A percentile compares a stretch with the other conserved stretches of the same genome.
Conservation (phyloP, 2,329 filamentous ascomycete genomes). For the Geosmithia flava region DNA sequence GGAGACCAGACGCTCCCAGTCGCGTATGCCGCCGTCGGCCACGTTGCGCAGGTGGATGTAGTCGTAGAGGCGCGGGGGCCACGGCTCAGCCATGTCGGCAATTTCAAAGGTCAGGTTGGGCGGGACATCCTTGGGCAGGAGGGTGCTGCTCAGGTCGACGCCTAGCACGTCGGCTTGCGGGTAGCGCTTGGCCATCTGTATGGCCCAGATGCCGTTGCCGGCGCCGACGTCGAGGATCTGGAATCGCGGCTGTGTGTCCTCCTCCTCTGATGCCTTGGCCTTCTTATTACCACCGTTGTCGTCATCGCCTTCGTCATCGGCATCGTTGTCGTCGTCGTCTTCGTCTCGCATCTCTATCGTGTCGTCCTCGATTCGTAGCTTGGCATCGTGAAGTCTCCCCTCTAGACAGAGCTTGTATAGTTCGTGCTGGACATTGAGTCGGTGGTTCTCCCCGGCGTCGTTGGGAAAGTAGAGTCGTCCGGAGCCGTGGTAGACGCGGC, state of each 20-base stretch:
- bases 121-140: conserved; percentile 32
- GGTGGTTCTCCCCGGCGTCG: conserved; percentile 18
- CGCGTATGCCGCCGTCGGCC: conserved; percentile 29
- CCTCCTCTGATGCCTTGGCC: not conserved
- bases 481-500: conserved; percentile 22
- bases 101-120: conserved; percentile 47
- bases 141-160: conserved; percentile 26
- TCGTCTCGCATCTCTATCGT: conserved; percentile 3
- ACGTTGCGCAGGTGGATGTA: conserved; percentile 29
- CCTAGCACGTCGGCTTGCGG: conserved; percentile 25
- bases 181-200: conserved; percentile 26
- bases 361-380: conserved; percentile 13
- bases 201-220: conserved; percentile 28
- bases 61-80: conserved; percentile 21
- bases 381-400: conserved; percentile 16
- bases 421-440: conserved; percentile 18
- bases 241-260: conserved; percentile 5
- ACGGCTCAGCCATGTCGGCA: conserved; percentile 40
- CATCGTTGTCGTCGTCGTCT: not conserved
- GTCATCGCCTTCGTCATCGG: not conserved
- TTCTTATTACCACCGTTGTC: not conserved
- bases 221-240: conserved; percentile 28
- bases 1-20: conserved; percentile 22
- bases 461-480: conserved; percentile 19
- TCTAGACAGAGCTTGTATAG: conserved; percentile 21